Conservation (phyloP, 352 stramenopile genomes). For the Pythium rhizo-oryzae region DNA sequence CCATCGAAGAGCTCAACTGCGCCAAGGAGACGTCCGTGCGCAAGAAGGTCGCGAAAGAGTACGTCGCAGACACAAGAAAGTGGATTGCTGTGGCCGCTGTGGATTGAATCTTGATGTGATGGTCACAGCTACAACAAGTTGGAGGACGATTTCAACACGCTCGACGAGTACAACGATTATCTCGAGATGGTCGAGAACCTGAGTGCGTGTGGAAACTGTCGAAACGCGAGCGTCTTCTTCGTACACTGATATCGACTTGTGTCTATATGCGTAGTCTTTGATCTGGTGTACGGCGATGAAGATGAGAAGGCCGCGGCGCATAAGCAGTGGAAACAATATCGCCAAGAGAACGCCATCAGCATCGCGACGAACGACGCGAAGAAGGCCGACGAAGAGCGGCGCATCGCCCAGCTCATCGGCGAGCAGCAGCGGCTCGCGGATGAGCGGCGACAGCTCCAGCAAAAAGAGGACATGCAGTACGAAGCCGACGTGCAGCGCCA, state of each 20-base stretch:
- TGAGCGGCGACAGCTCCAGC: conserved; percentile 75
- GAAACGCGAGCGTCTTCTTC: background rate
- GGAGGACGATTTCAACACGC: conserved; percentile 85
- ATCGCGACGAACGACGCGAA: conserved; percentile 88
- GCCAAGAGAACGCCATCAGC: conserved; percentile 74
- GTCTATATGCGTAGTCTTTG: conserved; percentile 61
- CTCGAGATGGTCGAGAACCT: conserved; percentile 85
- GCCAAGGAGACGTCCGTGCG: conserved; percentile 85
- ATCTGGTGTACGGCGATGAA: conserved; percentile 82
- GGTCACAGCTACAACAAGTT: conserved; percentile 83
- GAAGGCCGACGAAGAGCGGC: conserved; percentile 85
- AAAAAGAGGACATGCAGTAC: conserved; percentile 81
- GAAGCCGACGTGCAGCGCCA: conserved; percentile 80
- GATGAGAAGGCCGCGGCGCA: conserved; percentile 66
- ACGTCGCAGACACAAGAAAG: background rate
- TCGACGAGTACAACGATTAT: conserved; percentile 89
- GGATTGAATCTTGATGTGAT: background rate
- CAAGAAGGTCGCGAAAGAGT: conserved; percentile 90
- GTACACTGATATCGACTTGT: background rate
- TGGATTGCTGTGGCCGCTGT: background rate
- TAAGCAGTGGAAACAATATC: conserved; percentile 89
- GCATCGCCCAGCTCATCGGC: conserved; percentile 82
- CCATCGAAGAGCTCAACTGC: conserved; percentile 88
- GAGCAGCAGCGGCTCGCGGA: conserved; percentile 82
- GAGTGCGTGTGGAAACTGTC: conserved; percentile 41